A percentile compares a stretch with the other conserved stretches of the same genome.
phyloP scores from a whole-genome alignment of 306 rosid genomes.

The Inga leiocalycina region DNA sequence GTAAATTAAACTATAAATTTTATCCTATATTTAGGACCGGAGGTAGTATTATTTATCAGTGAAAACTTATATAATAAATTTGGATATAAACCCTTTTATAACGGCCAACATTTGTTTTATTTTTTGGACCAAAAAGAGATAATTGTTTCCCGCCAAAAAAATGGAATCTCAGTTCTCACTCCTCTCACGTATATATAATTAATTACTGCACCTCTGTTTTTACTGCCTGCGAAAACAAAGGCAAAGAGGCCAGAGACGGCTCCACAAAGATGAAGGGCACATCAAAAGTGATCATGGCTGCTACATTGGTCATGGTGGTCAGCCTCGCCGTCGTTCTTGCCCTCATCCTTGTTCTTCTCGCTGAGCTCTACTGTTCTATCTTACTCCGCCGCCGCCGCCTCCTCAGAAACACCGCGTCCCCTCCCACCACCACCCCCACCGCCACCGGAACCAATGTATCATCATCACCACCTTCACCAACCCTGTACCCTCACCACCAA shows the following conservation, averaged over 20 bases:
- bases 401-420: conserved; percentile 41
- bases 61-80: too few relatives aligned
- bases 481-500: conserved; percentile 30
- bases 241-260: conserved; percentile 30
- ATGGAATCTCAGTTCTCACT: neutral
- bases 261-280: conserved; percentile 67
- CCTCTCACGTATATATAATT: neutral
- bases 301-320: conserved; percentile 81
- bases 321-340: conserved; percentile 81
- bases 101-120: too few relatives aligned
- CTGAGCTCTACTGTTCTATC: conserved; percentile 94
- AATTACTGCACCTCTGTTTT: conserved; percentile 30
- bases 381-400: conserved; percentile 82
- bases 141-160: conserved; percentile 74
- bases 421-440: conserved; percentile 31
- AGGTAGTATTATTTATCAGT: rapidly evolving
- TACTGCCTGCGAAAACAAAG: conserved; percentile 15
- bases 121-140: neutral
- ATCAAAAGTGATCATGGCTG: conserved; percentile 86
- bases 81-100: too few relatives aligned
- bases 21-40: too few relatives aligned
- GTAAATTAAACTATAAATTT: too few relatives aligned
- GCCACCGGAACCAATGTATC: conserved; percentile 8
- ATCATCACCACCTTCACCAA: conserved; percentile 22
- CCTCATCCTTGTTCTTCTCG: conserved; percentile 76